These are phyloP conservation scores for Xanthoconium separans DNA, from an alignment of 1,284 basidiomycete genomes.

Conservation along the genomic window DNA sequence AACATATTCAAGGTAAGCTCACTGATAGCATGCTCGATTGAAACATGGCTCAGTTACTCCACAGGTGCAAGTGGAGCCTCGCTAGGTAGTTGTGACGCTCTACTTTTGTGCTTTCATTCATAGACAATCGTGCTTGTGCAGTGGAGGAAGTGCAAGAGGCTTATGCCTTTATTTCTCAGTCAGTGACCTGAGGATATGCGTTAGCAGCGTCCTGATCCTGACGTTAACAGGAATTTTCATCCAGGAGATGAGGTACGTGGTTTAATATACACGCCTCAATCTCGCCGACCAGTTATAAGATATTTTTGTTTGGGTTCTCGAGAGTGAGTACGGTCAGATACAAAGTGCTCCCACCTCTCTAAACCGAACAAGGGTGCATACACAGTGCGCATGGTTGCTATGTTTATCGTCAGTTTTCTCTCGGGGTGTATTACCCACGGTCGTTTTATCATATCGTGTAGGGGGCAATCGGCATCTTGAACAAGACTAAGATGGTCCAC, in stretches of 20 bases:
- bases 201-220: neutral
- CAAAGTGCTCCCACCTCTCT: neutral
- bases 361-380: slow-evolving; percentile 54
- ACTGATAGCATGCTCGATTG: neutral
- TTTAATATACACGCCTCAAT: neutral
- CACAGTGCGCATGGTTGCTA: slow-evolving; percentile 68
- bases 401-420: slow-evolving; percentile 53
- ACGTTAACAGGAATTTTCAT: slow-evolving; percentile 52
- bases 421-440: neutral
- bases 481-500: slow-evolving; percentile 66
- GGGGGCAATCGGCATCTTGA: slow-evolving; percentile 64
- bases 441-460: slow-evolving; percentile 22
- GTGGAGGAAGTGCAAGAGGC: slow-evolving; percentile 71
- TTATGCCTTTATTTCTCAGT: slow-evolving; percentile 75
- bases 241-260: slow-evolving; percentile 63
- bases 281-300: slow-evolving; percentile 32
- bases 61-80: slow-evolving; percentile 58
- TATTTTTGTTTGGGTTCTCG: slow-evolving; percentile 76
- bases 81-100: slow-evolving; percentile 40
- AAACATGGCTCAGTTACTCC: slow-evolving; percentile 7
- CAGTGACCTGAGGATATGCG: slow-evolving; percentile 26
- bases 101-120: neutral
- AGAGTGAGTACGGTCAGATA: slow-evolving; percentile 41
- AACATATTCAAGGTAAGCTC: slow-evolving; percentile 48
- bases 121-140: slow-evolving; percentile 24